Evolutionary conservation across 164 flowering plant species (phyloP), one percentile per base, ranked within the genome.

Genomic region (Cinnamomum chago): DNA sequence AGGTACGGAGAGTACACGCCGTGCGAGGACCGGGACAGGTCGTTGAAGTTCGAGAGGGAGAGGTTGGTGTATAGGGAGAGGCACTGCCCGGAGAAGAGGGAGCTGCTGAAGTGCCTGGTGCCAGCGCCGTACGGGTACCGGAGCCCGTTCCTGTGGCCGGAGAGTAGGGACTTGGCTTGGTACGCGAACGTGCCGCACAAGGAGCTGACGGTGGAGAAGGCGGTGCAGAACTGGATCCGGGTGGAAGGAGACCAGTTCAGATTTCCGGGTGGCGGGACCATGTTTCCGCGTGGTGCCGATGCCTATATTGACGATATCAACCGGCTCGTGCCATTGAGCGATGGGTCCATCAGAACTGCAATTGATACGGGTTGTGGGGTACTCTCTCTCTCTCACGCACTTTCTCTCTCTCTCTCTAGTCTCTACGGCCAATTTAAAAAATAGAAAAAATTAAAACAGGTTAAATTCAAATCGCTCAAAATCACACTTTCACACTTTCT

Each of bases 321-420:
- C 1, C 81, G 83, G 78, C 65, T 94, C 73, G 88, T 96, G 62
- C 82, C 94, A 71, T 85, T 96, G n/a, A 62, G 64, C 10, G 95
- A 86, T 68, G 99, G 98, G 35, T 85, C 91, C 2, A 80, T 96
- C 18, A 70, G 99, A 67, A 96, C 99, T 74, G 98, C 97, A 87
- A 87, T 96, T 70, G 99, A 96, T 76, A 96, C 99, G 62, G 99
- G 99, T 50, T 96, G 99, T 76, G 99, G 99, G 89, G 99, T 95
- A 83, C 2, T 5, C 27, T 33, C 70, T 20, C 15, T 30, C 10
- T 14, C 58, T 52, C 58, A 4, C 58, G 15, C 58, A 15, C 27
- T 25, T 1, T 25, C 2, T 17, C 27, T 67, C 69, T 20, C 15
- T 30, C 11, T 27, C 60, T 55, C n/a, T 18, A 51, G 3, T 28